Base-by-base conservation (phyloP, 768 basidiomycete genomes). In the Phylloporus sp. region DNA sequence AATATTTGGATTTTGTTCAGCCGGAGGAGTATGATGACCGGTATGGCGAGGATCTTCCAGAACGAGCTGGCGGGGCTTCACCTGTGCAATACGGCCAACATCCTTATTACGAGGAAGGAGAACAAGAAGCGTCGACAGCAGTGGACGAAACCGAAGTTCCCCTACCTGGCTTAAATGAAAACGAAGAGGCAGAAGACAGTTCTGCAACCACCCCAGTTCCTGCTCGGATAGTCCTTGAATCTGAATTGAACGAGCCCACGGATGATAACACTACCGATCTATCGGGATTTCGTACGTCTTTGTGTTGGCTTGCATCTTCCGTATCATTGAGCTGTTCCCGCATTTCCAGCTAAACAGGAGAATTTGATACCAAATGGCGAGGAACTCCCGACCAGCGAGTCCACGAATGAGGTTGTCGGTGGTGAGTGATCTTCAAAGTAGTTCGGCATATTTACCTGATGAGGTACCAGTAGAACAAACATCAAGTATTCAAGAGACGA, bases 1-100 rank as follows among this genome's bases (percentile, higher is more conserved):
- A 67, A 42, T 68, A 69, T 37, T 33, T 60, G 17, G 66, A 70
- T 26, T 58, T 64, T 34, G 57, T 54, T 37, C 63, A 69, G 22
- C 46, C 54, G 3, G 67, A 62, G 39, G 72, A 71, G 20, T 66
- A 68, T 44, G 66, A 69, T 21, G 67, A 68, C 28, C 58, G 51
- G 33, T 68, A 64, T 23, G 66, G 64, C 20, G 72, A 71, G 23
- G 66, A 63, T 23, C 57, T 67, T 11, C 56, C 57, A 0, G 70
- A 72, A 38, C 61, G 58, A 28, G 50, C 58, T 0, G 61, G 55
- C 9, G 59, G 47, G 1, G 48, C 45, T 5, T 35, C 48, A 20
- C 40, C 44, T 18, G 24, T 38, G 8, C 58, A 54, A 40, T 55
- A 57, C 10, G 55, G 48, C 28, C 56, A 61, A 38, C 42, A 47